These are phyloP conservation scores for Trichophyton verrucosum DNA, from an alignment of 2,329 filamentous ascomycete genomes.

Conservation along the genomic window DNA sequence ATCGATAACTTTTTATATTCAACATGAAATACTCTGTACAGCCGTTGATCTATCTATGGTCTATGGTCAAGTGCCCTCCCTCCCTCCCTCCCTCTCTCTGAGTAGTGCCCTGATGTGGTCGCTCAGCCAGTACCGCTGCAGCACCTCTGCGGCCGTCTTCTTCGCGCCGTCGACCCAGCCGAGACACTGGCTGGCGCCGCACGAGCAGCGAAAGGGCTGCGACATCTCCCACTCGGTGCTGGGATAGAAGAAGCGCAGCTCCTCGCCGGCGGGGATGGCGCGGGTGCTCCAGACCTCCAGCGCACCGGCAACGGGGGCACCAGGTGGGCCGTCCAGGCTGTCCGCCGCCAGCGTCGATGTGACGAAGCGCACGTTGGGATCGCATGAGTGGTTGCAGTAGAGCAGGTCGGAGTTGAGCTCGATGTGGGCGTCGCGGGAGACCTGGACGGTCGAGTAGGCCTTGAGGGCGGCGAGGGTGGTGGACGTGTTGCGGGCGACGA, in stretches of 20 bases:
- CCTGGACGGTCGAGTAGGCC: slow-evolving; percentile 55
- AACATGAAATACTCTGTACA: no score
- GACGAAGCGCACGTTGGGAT: slow-evolving; percentile 54
- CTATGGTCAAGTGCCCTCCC: not conserved
- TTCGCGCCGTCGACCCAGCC: slow-evolving; percentile 52
- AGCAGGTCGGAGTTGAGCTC: slow-evolving; percentile 54
- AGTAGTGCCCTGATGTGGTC: slow-evolving; percentile 39
- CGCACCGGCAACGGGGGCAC: slow-evolving; percentile 13
- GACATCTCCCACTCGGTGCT: slow-evolving; percentile 65
- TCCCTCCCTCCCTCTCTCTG: slow-evolving; percentile 9
- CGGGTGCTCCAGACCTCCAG: slow-evolving; percentile 14
- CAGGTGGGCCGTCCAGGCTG: slow-evolving; percentile 41
- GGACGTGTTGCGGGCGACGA: slow-evolving; percentile 54
- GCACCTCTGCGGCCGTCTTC: slow-evolving; percentile 42
- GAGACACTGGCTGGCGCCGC: slow-evolving; percentile 44
- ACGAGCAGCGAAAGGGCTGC: slow-evolving; percentile 57
- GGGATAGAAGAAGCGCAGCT: slow-evolving; percentile 56
- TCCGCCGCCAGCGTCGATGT: slow-evolving; percentile 34
- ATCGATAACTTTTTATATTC: no score
- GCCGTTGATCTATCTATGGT: no score
- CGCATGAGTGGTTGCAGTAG: slow-evolving; percentile 58
- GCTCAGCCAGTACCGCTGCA: slow-evolving; percentile 51
- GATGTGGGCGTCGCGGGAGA: slow-evolving; percentile 44
- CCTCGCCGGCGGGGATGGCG: slow-evolving; percentile 23
- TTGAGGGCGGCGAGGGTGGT: slow-evolving; percentile 22